Conservation (phyloP, 1,284 basidiomycete species). For the Ceratobasidium sp. region DNA sequence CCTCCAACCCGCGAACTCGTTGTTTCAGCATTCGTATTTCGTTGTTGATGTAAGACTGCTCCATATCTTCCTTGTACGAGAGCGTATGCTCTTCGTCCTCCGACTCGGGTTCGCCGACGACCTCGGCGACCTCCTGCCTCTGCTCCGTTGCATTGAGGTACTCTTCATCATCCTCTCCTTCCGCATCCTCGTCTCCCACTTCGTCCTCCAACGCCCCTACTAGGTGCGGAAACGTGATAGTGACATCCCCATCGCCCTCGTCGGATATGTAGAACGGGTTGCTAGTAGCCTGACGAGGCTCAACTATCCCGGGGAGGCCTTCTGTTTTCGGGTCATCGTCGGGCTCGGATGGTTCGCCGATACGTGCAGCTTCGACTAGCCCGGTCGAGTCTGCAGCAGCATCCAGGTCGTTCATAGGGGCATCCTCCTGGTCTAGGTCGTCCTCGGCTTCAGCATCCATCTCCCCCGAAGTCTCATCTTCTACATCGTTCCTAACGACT, state of each 20-base stretch:
- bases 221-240: slow-evolving; percentile 20
- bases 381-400: slow-evolving; percentile 37
- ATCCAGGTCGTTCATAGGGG: slow-evolving; percentile 41
- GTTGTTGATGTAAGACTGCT: slow-evolving; percentile 77
- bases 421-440: slow-evolving; percentile 39
- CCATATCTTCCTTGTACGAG: slow-evolving; percentile 70
- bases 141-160: slow-evolving; percentile 57
- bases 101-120: slow-evolving; percentile 57
- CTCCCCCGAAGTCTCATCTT: slow-evolving; percentile 35
- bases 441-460: slow-evolving; percentile 44
- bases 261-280: slow-evolving; percentile 34
- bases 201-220: slow-evolving; percentile 50
- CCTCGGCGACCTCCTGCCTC: slow-evolving; percentile 53
- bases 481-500: slow-evolving; percentile 11
- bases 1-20: slow-evolving; percentile 70
- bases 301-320: background rate
- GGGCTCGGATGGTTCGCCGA: background rate
- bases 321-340: slow-evolving; percentile 4
- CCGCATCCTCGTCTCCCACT: slow-evolving; percentile 55
- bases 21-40: slow-evolving; percentile 72
- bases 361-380: slow-evolving; percentile 11
- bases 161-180: slow-evolving; percentile 50
- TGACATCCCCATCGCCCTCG: slow-evolving; percentile 43
- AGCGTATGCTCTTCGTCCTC: slow-evolving; percentile 72
- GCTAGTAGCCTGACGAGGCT: slow-evolving; percentile 22